Evolutionary conservation across 2,329 filamentous ascomycete species (phyloP).

Genomic region (Botrytis galanthina): DNA sequence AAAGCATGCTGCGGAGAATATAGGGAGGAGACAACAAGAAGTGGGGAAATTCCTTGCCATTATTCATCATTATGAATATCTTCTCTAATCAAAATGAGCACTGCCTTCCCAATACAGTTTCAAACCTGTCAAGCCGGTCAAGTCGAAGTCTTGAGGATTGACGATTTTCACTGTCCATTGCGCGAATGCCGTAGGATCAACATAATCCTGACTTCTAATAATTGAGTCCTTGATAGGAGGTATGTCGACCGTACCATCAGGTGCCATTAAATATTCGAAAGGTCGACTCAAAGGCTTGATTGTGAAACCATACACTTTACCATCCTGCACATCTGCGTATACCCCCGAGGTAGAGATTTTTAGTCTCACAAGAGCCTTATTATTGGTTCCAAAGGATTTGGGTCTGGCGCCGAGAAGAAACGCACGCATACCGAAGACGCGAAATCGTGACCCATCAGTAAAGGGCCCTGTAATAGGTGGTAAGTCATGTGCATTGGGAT

Average conservation of each 20-base stretch:
- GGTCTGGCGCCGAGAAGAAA: background rate
- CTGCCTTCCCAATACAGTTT: background rate
- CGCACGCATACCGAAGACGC: background rate
- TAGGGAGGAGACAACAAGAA: too few relatives aligned
- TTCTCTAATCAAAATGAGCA: background rate
- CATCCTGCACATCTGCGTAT: background rate
- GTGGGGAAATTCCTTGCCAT: too few relatives aligned
- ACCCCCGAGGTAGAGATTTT: background rate
- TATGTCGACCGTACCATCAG: background rate
- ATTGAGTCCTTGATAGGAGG: background rate
- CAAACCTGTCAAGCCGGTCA: background rate
- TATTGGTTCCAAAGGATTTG: background rate
- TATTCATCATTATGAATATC: too few relatives aligned
- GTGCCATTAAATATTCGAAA: background rate
- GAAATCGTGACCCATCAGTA: background rate
- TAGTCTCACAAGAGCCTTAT: background rate
- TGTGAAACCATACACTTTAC: background rate
- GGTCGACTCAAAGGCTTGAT: background rate
- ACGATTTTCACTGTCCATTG: background rate
- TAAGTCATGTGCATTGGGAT: background rate
- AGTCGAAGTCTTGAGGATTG: background rate
- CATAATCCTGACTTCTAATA: background rate
- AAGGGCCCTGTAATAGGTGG: background rate
- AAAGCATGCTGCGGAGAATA: too few relatives aligned
- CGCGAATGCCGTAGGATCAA: background rate